Evolutionary conservation across 768 basidiomycete genomes (phyloP).

Genomic region (Phlebiopsis flavidoalba): DNA sequence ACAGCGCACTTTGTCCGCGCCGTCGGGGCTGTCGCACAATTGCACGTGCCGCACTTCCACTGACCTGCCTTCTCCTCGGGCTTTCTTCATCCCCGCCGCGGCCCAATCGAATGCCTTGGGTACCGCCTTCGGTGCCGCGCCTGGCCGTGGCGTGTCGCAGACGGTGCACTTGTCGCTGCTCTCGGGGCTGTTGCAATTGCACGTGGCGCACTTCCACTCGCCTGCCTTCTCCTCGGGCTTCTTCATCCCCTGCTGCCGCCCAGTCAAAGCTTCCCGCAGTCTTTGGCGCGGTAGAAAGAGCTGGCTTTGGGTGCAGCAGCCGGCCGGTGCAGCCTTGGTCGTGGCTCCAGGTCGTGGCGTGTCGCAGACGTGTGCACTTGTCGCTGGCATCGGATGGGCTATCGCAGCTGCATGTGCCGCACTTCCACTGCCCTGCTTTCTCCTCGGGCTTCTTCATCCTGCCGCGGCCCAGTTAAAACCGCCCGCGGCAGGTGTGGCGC

Average conservation of each 20-base stretch:
- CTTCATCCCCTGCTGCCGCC: slow-evolving; percentile 53
- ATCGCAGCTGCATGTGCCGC: slow-evolving; percentile 41
- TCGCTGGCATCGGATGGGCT: slow-evolving; percentile 33
- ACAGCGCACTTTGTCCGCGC: slow-evolving; percentile 39
- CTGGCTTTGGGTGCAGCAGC: no score
- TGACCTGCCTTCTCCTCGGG: slow-evolving; percentile 26
- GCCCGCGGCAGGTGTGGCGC: slow-evolving; percentile 19
- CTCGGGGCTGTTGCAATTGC: slow-evolving; percentile 36
- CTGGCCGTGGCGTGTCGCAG: slow-evolving; percentile 33
- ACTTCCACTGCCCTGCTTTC: slow-evolving; percentile 41
- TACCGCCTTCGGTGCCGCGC: background rate
- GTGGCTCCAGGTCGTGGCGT: slow-evolving; percentile 19
- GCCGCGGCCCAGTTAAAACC: slow-evolving; percentile 56
- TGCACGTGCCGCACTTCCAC: slow-evolving; percentile 59
- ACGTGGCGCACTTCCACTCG: slow-evolving; percentile 54
- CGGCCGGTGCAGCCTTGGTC: slow-evolving; percentile 1
- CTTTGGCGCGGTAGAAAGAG: slow-evolving; percentile 40
- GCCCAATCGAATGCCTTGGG: slow-evolving; percentile 35
- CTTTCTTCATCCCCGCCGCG: slow-evolving; percentile 51
- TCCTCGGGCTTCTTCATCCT: slow-evolving; percentile 39
- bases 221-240: slow-evolving; percentile 28
- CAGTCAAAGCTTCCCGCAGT: no score
- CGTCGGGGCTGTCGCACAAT: slow-evolving; percentile 31
- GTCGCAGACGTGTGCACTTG: slow-evolving; percentile 42
- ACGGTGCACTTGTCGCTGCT: slow-evolving; percentile 38